Conservation (phyloP, 139 green algal genomes). For the Chloropicon primus region DNA sequence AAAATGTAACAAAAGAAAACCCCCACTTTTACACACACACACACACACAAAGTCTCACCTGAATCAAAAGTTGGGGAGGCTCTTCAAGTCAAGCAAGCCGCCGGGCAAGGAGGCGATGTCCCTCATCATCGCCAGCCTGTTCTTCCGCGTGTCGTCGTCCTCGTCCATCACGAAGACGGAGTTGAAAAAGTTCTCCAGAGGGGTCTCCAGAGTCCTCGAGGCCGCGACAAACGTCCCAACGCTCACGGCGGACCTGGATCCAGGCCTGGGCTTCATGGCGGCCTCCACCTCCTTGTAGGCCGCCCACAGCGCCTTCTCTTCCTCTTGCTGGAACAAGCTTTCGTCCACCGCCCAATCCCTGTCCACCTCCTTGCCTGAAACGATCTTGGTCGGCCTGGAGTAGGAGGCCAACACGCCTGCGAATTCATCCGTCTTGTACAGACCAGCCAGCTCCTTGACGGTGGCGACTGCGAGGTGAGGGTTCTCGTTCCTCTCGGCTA, state of each 20-base stretch:
- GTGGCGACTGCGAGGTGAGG: constrained; percentile 52
- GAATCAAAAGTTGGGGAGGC: constrained; percentile 82
- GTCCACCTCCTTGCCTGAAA: constrained; percentile 65
- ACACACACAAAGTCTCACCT: too few relatives aligned
- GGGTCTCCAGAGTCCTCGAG: constrained; percentile 33
- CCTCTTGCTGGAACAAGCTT: constrained; percentile 51
- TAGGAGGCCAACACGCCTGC: constrained; percentile 59
- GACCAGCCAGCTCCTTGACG: background rate
- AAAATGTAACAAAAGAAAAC: too few relatives aligned
- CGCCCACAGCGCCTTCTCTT: constrained; percentile 52
- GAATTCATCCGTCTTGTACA: constrained; percentile 34
- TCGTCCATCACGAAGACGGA: constrained; percentile 80
- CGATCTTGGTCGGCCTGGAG: constrained; percentile 66
- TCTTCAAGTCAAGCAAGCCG: constrained; percentile 71
- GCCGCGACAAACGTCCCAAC: constrained; percentile 44
- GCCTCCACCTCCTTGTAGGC: constrained; percentile 25
- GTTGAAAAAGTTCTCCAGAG: constrained; percentile 40
- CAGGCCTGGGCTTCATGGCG: constrained; percentile 7
- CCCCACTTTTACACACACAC: too few relatives aligned
- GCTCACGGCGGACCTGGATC: constrained; percentile 6
- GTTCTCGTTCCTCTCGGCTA: constrained; percentile 60
- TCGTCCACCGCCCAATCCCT: constrained; percentile 16
- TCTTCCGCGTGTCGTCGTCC: constrained; percentile 50
- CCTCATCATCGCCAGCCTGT: constrained; percentile 71
- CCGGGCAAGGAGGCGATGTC: constrained; percentile 57